Percentiles rank a stretch among this genome's conserved stretches.
Evolutionary conservation across 176 grass and related monocot genomes (phyloP).

Genomic region (Typha latifolia): DNA sequence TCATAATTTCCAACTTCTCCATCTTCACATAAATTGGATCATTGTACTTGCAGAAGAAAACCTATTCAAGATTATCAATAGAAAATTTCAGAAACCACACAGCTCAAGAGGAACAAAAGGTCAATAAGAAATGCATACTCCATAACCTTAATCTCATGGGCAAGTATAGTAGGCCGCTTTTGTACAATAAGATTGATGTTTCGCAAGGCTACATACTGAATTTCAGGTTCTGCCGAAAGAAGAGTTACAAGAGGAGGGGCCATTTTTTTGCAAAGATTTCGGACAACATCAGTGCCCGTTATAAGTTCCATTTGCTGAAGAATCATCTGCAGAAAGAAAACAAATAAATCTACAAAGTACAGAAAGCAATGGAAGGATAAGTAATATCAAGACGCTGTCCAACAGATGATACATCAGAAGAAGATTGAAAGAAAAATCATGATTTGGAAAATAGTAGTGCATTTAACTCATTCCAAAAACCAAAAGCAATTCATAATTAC

Average conservation of each 20-base stretch:
- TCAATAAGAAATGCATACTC: conserved; percentile 22
- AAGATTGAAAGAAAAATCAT: neutral
- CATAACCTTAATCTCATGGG: conserved; percentile 96
- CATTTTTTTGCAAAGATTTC: conserved; percentile 99
- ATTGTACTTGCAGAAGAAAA: conserved; percentile 99
- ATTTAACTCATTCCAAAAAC: neutral
- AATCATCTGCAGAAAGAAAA: conserved; percentile 59
- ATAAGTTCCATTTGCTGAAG: conserved; percentile 99
- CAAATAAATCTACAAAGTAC: neutral
- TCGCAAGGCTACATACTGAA: conserved; percentile 93
- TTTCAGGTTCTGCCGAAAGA: conserved; percentile 93
- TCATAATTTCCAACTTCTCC: conserved; percentile 99
- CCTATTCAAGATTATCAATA: conserved; percentile 32
- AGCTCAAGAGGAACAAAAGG: conserved; percentile 1
- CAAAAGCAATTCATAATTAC: neutral
- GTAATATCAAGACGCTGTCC: neutral
- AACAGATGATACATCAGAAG: neutral
- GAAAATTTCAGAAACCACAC: neutral
- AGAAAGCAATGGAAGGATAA: neutral
- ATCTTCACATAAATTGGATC: conserved; percentile 98
- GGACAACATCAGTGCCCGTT: conserved; percentile 83
- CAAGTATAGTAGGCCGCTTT: conserved; percentile 97
- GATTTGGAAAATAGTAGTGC: neutral
- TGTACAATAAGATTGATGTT: conserved; percentile 99
- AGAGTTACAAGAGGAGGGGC: conserved; percentile 94